Evolutionary conservation across 1,284 basidiomycete genomes (phyloP).

Genomic region (Rhizopogon hawkerae): DNA sequence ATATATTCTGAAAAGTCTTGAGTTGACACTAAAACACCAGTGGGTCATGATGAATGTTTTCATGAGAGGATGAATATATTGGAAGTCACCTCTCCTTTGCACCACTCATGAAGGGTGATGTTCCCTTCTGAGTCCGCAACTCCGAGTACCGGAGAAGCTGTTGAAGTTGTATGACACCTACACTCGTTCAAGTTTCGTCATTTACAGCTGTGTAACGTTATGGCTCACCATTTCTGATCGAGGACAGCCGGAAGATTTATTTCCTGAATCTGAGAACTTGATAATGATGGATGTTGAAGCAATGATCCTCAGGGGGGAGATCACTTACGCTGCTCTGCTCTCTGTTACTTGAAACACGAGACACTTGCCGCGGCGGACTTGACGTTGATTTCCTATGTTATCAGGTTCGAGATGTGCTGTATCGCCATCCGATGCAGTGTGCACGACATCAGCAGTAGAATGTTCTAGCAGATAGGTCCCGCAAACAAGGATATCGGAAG

Average conservation of each 20-base stretch:
- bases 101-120: conserved; percentile 55
- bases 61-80: neutral
- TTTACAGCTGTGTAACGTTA: neutral
- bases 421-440: neutral
- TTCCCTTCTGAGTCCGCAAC: conserved; percentile 81
- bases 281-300: conserved; percentile 5
- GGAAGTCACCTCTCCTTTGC: conserved; percentile 38
- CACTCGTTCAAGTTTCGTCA: neutral
- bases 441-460: conserved; percentile 8
- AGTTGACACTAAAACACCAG: conserved; percentile 35
- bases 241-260: conserved; percentile 74
- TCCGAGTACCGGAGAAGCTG: conserved; percentile 43
- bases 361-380: conserved; percentile 55
- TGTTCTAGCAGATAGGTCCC: conserved; percentile 81
- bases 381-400: conserved; percentile 15
- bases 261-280: conserved; percentile 58
- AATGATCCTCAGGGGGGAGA: neutral
- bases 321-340: conserved; percentile 9
- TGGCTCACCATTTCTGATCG: conserved; percentile 84
- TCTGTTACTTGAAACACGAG: conserved; percentile 48
- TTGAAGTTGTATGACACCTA: conserved; percentile 50
- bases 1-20: conserved; percentile 39
- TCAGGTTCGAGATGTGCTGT: neutral
- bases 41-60: neutral
- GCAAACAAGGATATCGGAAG: conserved; percentile 66